A percentile compares a stretch with the other conserved stretches of the same genome.
phyloP scores from a whole-genome alignment of 2,329 filamentous ascomycete species.

The Orbilia javanica region DNA sequence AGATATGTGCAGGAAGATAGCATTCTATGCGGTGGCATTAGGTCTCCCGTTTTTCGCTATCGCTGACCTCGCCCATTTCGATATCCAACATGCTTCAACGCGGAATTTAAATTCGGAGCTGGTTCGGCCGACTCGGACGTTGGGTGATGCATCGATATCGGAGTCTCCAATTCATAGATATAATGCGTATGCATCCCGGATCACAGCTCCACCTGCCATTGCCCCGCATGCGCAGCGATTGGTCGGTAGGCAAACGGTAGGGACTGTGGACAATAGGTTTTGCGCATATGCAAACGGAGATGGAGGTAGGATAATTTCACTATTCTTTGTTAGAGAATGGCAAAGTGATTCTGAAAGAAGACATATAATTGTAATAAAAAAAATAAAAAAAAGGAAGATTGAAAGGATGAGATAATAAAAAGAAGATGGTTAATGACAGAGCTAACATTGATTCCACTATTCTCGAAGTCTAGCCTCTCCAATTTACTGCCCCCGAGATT shows the following conservation, averaged over 20 bases:
- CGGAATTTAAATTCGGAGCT: not conserved
- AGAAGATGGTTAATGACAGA: not conserved
- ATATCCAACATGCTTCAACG: constrained; percentile 26
- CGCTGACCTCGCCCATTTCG: constrained; percentile 19
- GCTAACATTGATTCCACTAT: not conserved
- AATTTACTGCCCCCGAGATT: constrained; percentile 33
- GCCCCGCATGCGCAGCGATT: constrained; percentile 16
- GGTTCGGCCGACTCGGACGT: constrained; percentile 24
- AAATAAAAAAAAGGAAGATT: too few relatives aligned
- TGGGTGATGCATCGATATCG: not conserved
- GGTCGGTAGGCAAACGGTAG: constrained; percentile 7
- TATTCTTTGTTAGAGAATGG: not conserved
- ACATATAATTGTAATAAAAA: too few relatives aligned
- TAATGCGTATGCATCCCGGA: constrained; percentile 26
- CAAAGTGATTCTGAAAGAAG: not conserved
- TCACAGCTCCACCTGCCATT: constrained; percentile 23
- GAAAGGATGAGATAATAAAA: not conserved
- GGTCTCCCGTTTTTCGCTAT: not conserved
- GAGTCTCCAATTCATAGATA: constrained; percentile 11
- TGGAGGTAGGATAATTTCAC: constrained; percentile 28
- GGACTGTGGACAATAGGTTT: constrained; percentile 23
- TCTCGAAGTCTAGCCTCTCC: constrained; percentile 46
- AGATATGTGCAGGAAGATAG: not conserved
- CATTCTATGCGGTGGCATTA: not conserved
- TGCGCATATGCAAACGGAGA: constrained; percentile 47